Evolutionary conservation across 257 asterid species (phyloP).

Genomic region (Misopates orontium): DNA sequence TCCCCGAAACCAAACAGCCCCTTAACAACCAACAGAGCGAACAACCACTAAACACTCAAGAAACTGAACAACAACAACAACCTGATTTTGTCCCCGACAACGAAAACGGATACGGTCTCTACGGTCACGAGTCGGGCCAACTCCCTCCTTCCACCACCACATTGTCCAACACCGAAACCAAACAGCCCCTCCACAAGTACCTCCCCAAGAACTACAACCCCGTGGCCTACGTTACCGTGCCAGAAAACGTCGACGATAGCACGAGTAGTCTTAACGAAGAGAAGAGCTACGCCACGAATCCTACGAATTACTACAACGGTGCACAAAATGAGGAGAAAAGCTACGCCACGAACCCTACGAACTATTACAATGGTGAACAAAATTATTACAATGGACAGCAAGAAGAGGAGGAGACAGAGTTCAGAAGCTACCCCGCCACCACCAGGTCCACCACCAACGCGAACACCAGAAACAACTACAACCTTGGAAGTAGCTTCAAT

Average conservation of each 20-base stretch:
- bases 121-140: conserved; percentile 69
- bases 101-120: conserved; percentile 71
- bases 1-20: conserved; percentile 2
- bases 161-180: conserved; percentile 22
- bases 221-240: conserved; percentile 59
- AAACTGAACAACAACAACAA: conserved; percentile 33
- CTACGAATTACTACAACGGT: conserved; percentile 12
- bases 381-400: conserved; percentile 30
- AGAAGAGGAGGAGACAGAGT: conserved; percentile 22
- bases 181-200: conserved; percentile 39
- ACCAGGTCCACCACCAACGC: conserved; percentile 1
- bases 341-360: conserved; percentile 22
- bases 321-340: conserved; percentile 15
- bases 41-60: conserved; percentile 25
- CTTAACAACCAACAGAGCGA: conserved; percentile 27
- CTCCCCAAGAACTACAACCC: conserved; percentile 87
- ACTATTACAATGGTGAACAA: conserved; percentile 15
- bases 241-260: conserved; percentile 37
- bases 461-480: conserved; percentile 19
- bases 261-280: conserved; percentile 23
- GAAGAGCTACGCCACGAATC: conserved; percentile 20
- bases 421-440: conserved; percentile 25
- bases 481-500: conserved; percentile 32
- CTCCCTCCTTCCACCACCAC: conserved; percentile 63
- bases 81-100: conserved; percentile 61